Base-by-base conservation (phyloP, 805 yeast genomes). In the Huiozyma naganishii region DNA sequence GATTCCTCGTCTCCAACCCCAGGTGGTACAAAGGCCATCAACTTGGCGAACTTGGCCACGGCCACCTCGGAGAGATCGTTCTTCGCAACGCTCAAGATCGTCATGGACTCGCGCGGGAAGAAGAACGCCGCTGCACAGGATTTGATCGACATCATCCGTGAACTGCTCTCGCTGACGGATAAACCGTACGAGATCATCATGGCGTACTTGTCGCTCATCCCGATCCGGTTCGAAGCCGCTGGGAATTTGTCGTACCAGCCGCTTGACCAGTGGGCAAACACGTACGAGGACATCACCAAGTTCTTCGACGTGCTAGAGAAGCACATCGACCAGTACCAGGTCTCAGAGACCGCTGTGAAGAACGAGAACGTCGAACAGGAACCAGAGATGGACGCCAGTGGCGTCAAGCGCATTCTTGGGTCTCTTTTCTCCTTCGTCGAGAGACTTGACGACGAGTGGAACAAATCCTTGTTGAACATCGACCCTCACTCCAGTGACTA, bases 401-500 rank as follows among this genome's bases (percentile, higher is more conserved):
- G 96, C 47, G 70, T 83, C 48, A 76, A 76, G 60, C 79, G 75
- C 52, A 74, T 92, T 44, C 73, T 80, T 48, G 98, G 99, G 40
- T 84, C 95, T 28, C 70, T 92, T 40, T 77, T 83, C 40, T 80
- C 96, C 7, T 76, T 84, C 47, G 83, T 90, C 48, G 98, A 90
- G 70, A 81, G 97, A 65, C 74, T 92, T 49, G 96, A 88, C 61
- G 97, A 90, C 58, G 99, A 92, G 69, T 82, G 89, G 57, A 83
- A 84, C 49, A 79, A 82, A 53, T 86, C 95, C 39, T 74, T 92
- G 56, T 88, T 89, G 61, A 77, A 77, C 52, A 80, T 87, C 57
- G 97, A 92, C 65, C 95, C 97, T 38, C 97, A 92, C 63, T 83
- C 97, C 27, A 80, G 86, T 45, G 98, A 92, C 65, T 92, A 90